Base-by-base conservation (phyloP, 177 flowering plant species). In the Vitis hybrid region DNA sequence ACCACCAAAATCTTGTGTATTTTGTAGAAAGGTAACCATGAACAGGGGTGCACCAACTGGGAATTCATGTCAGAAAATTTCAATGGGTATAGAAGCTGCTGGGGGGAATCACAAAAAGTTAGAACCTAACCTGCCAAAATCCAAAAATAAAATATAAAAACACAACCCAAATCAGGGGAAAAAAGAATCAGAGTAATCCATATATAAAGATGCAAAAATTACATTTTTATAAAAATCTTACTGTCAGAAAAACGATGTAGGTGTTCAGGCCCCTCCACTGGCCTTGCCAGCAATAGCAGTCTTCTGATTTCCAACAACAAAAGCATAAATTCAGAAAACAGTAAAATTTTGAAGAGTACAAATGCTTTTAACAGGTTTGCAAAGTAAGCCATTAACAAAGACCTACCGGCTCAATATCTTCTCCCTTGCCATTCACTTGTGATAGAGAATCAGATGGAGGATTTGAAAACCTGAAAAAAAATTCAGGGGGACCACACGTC, bases 391-490 rank as follows among this genome's bases (percentile, higher is more conserved):
- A 61, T 7, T 5, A 8, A 15, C 50, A 13, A 47, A 13, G 49
- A 72, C 63, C 75, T 79, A 89, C 90, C 77, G 67, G 72, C 52
- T 78, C 83, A 71, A 78, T 60, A 64, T 76, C 75, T 49, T 77
- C 85, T 49, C 78, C 85, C 71, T 86, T 61, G 50, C 82, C 92
- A 77, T 86, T 88, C 51, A 65, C 69, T 62, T 87, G 73, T 15
- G 87, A 66, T 53, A 81, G 51, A 60, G 81, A 67, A 60, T 51
- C 64, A 11, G 89, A 59, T 59, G 80, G 17, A 15, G 82, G 65
- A 51, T 79, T 76, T 52, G 92, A 82, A 80, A 91, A 94, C 80
- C 98, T 94, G 87, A 11, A 59, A 62, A 62, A 68, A 18, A 38
- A 1, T 38, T 17, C 24, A 22, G 20, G 44, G 53, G 24, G 20